Conservation (phyloP, 176 grass and related monocot genomes). For the Rhipidocladum racemiflorum region DNA sequence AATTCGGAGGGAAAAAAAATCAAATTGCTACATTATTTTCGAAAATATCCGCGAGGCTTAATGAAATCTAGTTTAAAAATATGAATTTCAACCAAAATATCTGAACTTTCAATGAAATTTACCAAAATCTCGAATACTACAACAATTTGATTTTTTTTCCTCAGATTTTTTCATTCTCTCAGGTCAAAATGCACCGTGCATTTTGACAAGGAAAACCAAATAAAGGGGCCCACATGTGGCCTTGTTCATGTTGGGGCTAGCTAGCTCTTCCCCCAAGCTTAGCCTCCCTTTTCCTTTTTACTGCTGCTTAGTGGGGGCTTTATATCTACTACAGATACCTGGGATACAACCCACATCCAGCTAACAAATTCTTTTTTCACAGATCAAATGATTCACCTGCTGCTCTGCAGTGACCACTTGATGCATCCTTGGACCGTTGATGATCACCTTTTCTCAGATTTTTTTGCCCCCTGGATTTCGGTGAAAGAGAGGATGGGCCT, state of each 20-base stretch:
- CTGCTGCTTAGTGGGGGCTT: slow-evolving; percentile 20
- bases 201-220: no score
- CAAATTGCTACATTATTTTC: no score
- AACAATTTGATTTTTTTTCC: no score
- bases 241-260: background rate
- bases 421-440: slow-evolving; percentile 14
- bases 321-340: slow-evolving; percentile 17
- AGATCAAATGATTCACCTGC: background rate
- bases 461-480: background rate
- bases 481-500: background rate
- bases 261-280: background rate
- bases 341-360: slow-evolving; percentile 44
- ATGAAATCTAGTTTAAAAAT: no score
- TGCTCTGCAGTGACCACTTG: background rate
- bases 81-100: no score
- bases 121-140: no score
- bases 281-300: background rate
- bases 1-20: no score
- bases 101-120: no score
- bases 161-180: no score
- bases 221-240: slow-evolving; percentile 19
- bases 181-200: no score
- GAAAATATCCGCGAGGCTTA: no score
- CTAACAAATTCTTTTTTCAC: background rate
- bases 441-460: background rate